A percentile compares a stretch with the other conserved stretches of the same genome.
phyloP scores from a whole-genome alignment of 2,329 filamentous ascomycete species.

The Cryphonectria nitschkei region DNA sequence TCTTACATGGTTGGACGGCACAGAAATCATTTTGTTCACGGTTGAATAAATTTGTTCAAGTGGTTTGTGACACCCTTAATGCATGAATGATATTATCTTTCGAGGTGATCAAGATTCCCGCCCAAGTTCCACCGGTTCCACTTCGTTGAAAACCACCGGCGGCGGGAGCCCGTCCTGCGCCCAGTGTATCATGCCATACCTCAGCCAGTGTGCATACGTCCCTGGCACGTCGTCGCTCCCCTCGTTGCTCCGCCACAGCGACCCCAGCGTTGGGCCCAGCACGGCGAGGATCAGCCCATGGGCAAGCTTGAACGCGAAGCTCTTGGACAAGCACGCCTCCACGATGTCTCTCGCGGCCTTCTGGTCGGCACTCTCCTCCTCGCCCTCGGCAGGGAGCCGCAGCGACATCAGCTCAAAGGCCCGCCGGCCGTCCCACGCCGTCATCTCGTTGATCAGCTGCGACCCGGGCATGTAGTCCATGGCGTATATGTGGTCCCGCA shows the following conservation, averaged over 20 bases:
- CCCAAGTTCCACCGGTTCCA: constrained; percentile 42
- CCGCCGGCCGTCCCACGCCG: constrained; percentile 52
- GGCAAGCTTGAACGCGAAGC: constrained; percentile 60
- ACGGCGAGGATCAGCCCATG: constrained; percentile 57
- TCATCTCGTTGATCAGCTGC: constrained; percentile 57
- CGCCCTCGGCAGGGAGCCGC: constrained; percentile 41
- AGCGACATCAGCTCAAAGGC: constrained; percentile 56
- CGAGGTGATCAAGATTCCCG: neutral
- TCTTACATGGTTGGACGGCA: neutral
- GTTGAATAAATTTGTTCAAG: neutral
- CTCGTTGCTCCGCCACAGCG: constrained; percentile 54
- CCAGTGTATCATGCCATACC: constrained; percentile 54
- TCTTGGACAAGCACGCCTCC: constrained; percentile 51
- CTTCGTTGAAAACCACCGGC: constrained; percentile 38
- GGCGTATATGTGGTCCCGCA: constrained; percentile 51
- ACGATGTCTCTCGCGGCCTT: constrained; percentile 53
- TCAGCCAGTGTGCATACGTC: constrained; percentile 59
- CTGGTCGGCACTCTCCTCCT: constrained; percentile 50
- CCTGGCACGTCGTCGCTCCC: constrained; percentile 53
- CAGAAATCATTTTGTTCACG: neutral
- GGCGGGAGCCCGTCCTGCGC: constrained; percentile 46
- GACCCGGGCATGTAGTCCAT: constrained; percentile 54
- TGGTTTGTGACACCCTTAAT: neutral
- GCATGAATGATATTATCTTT: neutral
- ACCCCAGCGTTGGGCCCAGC: constrained; percentile 53